These are phyloP conservation scores for Colletotrichum euphorbiae DNA, from an alignment of 2,329 filamentous ascomycete species.

Conservation along the genomic window DNA sequence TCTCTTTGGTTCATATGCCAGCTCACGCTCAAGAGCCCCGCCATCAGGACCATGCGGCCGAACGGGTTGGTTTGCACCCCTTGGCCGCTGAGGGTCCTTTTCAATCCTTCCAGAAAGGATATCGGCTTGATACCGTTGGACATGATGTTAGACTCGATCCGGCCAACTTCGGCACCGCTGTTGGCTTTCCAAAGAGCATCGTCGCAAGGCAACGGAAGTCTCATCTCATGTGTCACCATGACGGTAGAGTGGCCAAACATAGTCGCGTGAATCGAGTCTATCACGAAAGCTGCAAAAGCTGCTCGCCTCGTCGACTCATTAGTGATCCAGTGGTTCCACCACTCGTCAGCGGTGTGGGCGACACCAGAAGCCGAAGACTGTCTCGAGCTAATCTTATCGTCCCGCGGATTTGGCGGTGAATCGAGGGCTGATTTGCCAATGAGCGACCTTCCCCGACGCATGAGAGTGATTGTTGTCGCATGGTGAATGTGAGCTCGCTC, in stretches of 20 bases:
- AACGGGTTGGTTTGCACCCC: conserved; percentile 93
- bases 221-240: conserved; percentile 97
- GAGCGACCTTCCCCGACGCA: conserved; percentile 91
- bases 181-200: conserved; percentile 93
- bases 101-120: conserved; percentile 90
- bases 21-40: conserved; percentile 89
- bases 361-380: conserved; percentile 71
- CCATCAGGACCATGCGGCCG: conserved; percentile 92
- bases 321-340: conserved; percentile 96
- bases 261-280: conserved; percentile 95
- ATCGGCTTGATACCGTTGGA: conserved; percentile 86
- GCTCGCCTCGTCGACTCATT: conserved; percentile 90
- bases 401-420: conserved; percentile 80
- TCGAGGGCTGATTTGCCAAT: conserved; percentile 88
- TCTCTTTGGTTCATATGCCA: conserved; percentile 99
- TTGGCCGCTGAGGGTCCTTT: conserved; percentile 87
- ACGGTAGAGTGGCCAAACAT: conserved; percentile 98
- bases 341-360: conserved; percentile 82
- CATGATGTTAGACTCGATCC: conserved; percentile 83
- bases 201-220: conserved; percentile 90
- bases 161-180: conserved; percentile 85
- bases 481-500: conserved; percentile 97
- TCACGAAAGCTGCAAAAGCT: conserved; percentile 93
- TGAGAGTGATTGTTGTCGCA: conserved; percentile 92
- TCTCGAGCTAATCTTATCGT: conserved; percentile 68